A percentile compares a stretch with the other conserved stretches of the same genome.
These are phyloP conservation scores for Umbilicaria muhlenbergii DNA, from an alignment of 495 filamentous ascomycete genomes.

Conservation along the genomic window DNA sequence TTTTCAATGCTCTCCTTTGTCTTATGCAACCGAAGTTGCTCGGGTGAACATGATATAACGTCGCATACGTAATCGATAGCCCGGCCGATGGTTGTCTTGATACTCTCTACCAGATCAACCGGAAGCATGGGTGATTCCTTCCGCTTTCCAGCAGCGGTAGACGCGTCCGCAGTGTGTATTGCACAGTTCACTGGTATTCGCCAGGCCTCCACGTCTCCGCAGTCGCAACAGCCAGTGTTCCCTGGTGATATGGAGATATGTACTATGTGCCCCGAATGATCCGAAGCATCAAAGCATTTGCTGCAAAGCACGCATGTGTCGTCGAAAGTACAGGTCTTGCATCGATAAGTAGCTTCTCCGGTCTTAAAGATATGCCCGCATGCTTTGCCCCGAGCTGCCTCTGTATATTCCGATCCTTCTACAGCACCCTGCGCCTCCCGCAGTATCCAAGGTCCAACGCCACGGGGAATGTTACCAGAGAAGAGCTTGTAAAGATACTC, in stretches of 20 bases:
- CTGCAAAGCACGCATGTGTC: slow-evolving; percentile 79
- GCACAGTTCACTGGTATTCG: slow-evolving; percentile 73
- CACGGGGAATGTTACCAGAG: slow-evolving; percentile 48
- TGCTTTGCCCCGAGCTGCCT: slow-evolving; percentile 80
- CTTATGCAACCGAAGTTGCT: slow-evolving; percentile 79
- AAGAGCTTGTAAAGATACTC: slow-evolving; percentile 68
- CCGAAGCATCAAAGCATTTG: slow-evolving; percentile 86
- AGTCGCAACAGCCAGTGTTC: slow-evolving; percentile 93
- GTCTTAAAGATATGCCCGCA: slow-evolving; percentile 93
- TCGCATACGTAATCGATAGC: slow-evolving; percentile 90
- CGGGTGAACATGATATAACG: slow-evolving; percentile 92
- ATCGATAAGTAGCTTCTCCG: slow-evolving; percentile 85
- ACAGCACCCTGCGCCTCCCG: slow-evolving; percentile 76
- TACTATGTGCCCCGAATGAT: slow-evolving; percentile 88
- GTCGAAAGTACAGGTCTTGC: slow-evolving; percentile 79
- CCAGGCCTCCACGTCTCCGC: slow-evolving; percentile 92
- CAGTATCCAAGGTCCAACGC: slow-evolving; percentile 49
- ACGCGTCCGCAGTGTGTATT: slow-evolving; percentile 60
- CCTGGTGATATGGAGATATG: slow-evolving; percentile 71
- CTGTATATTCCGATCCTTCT: slow-evolving; percentile 89
- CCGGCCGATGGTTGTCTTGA: slow-evolving; percentile 69
- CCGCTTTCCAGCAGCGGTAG: slow-evolving; percentile 45
- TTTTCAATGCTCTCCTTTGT: slow-evolving; percentile 58
- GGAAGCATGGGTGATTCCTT: slow-evolving; percentile 44
- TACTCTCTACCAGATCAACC: slow-evolving; percentile 53